Percentiles rank a stretch among this genome's conserved stretches.
Evolutionary conservation across 129 eudicot genomes (phyloP).

Genomic region (Escallonia rubra): DNA sequence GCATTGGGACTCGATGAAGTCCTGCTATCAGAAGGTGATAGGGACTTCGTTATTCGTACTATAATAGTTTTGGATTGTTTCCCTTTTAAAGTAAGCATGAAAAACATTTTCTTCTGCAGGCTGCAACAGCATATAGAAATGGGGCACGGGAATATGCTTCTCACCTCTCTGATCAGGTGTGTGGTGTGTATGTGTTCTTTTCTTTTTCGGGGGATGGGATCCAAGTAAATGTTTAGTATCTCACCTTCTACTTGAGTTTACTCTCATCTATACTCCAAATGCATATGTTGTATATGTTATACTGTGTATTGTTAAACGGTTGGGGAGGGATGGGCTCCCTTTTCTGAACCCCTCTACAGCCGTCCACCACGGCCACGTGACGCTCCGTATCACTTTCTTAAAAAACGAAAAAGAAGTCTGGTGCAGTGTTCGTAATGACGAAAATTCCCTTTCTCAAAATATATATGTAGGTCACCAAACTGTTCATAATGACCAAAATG

Average conservation of each 20-base stretch:
- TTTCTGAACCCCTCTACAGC: too few species aligned
- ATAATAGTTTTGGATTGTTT: background rate
- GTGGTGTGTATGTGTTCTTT: background rate
- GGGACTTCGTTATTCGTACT: background rate
- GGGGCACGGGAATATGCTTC: slow-evolving; percentile 74
- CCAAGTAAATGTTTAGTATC: background rate
- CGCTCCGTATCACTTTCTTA: too few species aligned
- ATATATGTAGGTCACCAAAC: too few species aligned
- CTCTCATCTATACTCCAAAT: too few species aligned
- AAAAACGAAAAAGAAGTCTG: too few species aligned
- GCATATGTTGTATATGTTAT: too few species aligned
- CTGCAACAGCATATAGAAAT: slow-evolving; percentile 74
- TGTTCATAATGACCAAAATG: too few species aligned
- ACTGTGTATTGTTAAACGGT: too few species aligned
- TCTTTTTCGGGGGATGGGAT: background rate
- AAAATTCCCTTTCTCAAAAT: too few species aligned
- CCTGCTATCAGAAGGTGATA: slow-evolving; percentile 70
- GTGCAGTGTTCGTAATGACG: too few species aligned
- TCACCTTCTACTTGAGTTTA: background rate
- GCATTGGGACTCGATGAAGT: slow-evolving; percentile 83
- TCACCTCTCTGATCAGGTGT: slow-evolving; percentile 81
- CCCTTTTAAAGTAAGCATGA: background rate
- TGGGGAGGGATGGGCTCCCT: too few species aligned
- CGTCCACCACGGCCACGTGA: too few species aligned
- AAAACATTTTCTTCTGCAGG: slow-evolving; percentile 40